Percentiles rank a stretch among this genome's conserved stretches.
Evolutionary conservation across 2,329 filamentous ascomycete species (phyloP).

Genomic region (Dryadomyces quercivorus): DNA sequence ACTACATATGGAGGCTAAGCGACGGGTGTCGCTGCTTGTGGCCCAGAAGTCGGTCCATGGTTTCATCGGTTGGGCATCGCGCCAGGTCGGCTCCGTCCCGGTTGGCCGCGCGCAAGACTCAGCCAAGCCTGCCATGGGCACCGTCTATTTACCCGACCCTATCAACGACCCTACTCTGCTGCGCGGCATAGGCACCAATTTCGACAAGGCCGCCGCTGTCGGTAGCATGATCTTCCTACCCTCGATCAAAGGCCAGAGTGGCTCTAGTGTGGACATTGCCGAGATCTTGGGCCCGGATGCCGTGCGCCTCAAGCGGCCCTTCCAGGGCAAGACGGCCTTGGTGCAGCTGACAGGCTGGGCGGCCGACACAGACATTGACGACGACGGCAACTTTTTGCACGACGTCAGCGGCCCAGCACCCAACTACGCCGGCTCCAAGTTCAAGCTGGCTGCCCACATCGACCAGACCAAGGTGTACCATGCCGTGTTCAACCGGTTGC

Average conservation of each 20-base stretch:
- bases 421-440: slow-evolving; percentile 66
- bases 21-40: slow-evolving; percentile 84
- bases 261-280: slow-evolving; percentile 72
- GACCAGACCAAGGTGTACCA: slow-evolving; percentile 92
- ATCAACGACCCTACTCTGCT: slow-evolving; percentile 72
- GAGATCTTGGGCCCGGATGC: slow-evolving; percentile 72
- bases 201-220: slow-evolving; percentile 61
- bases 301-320: slow-evolving; percentile 74
- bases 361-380: slow-evolving; percentile 44
- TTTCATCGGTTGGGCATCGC: slow-evolving; percentile 80
- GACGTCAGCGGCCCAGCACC: slow-evolving; percentile 40
- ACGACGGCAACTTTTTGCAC: slow-evolving; percentile 50
- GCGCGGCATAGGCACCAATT: slow-evolving; percentile 69
- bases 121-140: slow-evolving; percentile 67
- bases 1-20: slow-evolving; percentile 72
- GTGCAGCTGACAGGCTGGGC: slow-evolving; percentile 66
- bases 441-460: slow-evolving; percentile 82
- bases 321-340: slow-evolving; percentile 64
- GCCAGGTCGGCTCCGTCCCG: slow-evolving; percentile 79
- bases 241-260: slow-evolving; percentile 61
- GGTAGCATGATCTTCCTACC: slow-evolving; percentile 83
- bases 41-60: slow-evolving; percentile 92
- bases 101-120: slow-evolving; percentile 85
- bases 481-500: slow-evolving; percentile 76
- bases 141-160: slow-evolving; percentile 80